phyloP scores from a whole-genome alignment of 345 rosid species.

The Excoecaria agallocha region DNA sequence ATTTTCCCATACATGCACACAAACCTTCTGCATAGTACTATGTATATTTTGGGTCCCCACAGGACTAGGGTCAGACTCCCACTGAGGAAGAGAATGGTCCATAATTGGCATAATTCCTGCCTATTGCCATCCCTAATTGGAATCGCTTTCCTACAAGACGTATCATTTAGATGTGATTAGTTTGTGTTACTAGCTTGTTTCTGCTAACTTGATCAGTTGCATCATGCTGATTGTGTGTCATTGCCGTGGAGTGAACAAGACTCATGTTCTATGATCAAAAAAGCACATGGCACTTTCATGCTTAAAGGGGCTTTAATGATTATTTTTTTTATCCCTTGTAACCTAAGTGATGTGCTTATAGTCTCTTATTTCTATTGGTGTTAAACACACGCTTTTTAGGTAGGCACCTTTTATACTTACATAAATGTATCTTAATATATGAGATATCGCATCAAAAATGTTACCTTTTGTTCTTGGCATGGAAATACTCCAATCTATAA shows the following conservation, averaged over 20 bases:
- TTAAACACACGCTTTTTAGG: background rate
- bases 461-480: background rate
- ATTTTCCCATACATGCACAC: background rate
- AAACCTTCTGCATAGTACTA: background rate
- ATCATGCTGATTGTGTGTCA: background rate
- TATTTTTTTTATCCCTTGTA: background rate
- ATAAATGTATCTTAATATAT: background rate
- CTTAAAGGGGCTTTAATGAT: background rate
- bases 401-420: background rate
- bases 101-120: background rate
- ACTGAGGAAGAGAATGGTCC: background rate
- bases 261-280: background rate
- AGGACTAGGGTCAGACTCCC: background rate
- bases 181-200: background rate
- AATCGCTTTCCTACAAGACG: background rate
- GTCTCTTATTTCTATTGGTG: background rate
- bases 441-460: background rate
- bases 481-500: background rate
- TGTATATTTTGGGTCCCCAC: background rate
- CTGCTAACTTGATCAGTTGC: background rate
- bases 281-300: background rate
- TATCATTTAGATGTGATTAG: background rate
- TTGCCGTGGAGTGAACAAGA: background rate
- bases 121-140: background rate
- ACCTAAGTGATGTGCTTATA: background rate